Evolutionary conservation across 257 asterid species (phyloP).

Genomic region (Cordia subcordata): DNA sequence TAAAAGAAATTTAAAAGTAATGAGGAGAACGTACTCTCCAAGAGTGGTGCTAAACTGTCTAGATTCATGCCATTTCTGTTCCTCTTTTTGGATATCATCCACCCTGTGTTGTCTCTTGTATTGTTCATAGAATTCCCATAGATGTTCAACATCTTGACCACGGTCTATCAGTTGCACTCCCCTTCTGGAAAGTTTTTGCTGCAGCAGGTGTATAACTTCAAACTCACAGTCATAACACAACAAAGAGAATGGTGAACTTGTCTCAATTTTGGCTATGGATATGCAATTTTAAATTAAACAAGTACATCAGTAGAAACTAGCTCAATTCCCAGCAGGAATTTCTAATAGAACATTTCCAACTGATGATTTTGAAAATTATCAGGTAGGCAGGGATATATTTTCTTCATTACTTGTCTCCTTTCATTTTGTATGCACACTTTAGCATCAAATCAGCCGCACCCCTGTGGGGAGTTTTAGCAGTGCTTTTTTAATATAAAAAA

Average conservation of each 20-base stretch:
- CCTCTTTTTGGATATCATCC: slow-evolving; percentile 85
- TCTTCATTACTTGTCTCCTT: too few species aligned
- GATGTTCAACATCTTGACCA: slow-evolving; percentile 66
- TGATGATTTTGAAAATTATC: too few species aligned
- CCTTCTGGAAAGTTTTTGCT: slow-evolving; percentile 91
- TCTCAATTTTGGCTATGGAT: too few species aligned
- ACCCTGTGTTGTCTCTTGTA: slow-evolving; percentile 79
- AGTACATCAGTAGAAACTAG: too few species aligned
- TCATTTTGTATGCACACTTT: too few species aligned
- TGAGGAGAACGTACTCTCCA: slow-evolving; percentile 54
- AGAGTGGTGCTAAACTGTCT: slow-evolving; percentile 62
- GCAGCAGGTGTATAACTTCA: slow-evolving; percentile 21
- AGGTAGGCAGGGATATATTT: too few species aligned
- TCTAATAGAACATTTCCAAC: too few species aligned
- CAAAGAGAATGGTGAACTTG: neutral
- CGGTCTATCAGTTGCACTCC: slow-evolving; percentile 80
- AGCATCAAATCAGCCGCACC: neutral
- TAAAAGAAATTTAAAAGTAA: neutral
- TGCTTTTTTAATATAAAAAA: neutral
- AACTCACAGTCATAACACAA: neutral
- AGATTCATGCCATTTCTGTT: slow-evolving; percentile 80
- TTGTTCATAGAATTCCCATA: slow-evolving; percentile 89
- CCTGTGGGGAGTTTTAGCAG: neutral
- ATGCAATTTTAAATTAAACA: too few species aligned
- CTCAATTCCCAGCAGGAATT: too few species aligned